phyloP scores from a whole-genome alignment of 495 filamentous ascomycete genomes.

The Geoglossum glabrum region DNA sequence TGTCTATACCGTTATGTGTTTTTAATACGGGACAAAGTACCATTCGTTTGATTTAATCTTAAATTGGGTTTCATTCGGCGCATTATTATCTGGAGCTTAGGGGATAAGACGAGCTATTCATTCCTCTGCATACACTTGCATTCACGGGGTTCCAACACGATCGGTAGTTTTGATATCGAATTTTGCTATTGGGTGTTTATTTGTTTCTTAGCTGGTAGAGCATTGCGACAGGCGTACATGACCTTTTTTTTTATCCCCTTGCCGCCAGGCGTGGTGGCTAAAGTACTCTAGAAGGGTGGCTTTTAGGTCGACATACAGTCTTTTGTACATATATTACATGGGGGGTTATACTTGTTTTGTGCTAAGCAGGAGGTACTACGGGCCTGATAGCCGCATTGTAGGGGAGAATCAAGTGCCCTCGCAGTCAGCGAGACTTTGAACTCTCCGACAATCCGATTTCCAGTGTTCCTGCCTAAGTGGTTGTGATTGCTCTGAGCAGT shows the following conservation, averaged over 20 bases:
- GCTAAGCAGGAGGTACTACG: background rate
- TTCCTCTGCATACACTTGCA: background rate
- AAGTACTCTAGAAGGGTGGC: background rate
- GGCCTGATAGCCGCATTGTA: background rate
- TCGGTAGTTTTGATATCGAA: background rate
- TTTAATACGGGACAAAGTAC: background rate
- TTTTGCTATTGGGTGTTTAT: background rate
- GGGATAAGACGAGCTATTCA: background rate
- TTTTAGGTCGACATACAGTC: background rate
- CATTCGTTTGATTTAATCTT: background rate
- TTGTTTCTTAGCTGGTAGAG: background rate
- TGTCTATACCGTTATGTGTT: background rate
- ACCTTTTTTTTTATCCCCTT: background rate
- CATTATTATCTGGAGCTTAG: background rate
- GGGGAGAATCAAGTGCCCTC: background rate
- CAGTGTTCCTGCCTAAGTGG: background rate
- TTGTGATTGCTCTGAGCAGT: too few relatives aligned
- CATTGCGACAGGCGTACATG: background rate
- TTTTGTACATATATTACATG: background rate
- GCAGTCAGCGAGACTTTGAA: background rate
- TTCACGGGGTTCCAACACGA: background rate
- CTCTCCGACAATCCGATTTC: background rate
- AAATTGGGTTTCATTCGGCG: background rate
- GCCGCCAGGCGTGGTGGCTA: background rate
- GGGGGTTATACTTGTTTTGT: too few relatives aligned